phyloP scores from a whole-genome alignment of 495 filamentous ascomycete species.

The Penicillium flavigenum region DNA sequence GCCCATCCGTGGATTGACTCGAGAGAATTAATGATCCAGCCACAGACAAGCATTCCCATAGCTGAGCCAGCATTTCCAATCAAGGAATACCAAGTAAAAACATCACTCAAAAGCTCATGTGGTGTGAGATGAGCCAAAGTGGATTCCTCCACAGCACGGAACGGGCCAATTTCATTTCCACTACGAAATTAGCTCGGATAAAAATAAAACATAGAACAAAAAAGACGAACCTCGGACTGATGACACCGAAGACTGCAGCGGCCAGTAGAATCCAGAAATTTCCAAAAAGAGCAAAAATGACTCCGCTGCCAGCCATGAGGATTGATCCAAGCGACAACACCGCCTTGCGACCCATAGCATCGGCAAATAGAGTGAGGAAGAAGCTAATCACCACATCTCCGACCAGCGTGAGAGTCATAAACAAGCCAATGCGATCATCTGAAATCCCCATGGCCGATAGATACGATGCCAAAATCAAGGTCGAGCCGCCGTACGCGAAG shows the following conservation, averaged over 20 bases:
- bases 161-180: conserved; percentile 78
- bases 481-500: conserved; percentile 74
- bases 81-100: conserved; percentile 81
- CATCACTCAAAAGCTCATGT: conserved; percentile 60
- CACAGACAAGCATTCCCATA: conserved; percentile 62
- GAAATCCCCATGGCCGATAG: conserved; percentile 64
- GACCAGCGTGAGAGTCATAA: conserved; percentile 82
- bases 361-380: conserved; percentile 71
- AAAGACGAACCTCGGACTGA: conserved; percentile 62
- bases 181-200: conserved; percentile 36
- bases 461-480: conserved; percentile 71
- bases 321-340: conserved; percentile 67
- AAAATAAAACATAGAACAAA: conserved; percentile 11
- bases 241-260: conserved; percentile 77
- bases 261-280: conserved; percentile 74
- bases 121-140: conserved; percentile 71
- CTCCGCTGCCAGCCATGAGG: conserved; percentile 66
- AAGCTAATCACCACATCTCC: conserved; percentile 80
- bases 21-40: conserved; percentile 60
- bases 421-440: conserved; percentile 74
- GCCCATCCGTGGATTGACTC: conserved; percentile 50
- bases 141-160: conserved; percentile 83
- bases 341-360: conserved; percentile 66
- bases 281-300: conserved; percentile 63
- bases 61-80: conserved; percentile 63